Conservation (phyloP, 768 basidiomycete genomes). For the Mycena albidolilacea region DNA sequence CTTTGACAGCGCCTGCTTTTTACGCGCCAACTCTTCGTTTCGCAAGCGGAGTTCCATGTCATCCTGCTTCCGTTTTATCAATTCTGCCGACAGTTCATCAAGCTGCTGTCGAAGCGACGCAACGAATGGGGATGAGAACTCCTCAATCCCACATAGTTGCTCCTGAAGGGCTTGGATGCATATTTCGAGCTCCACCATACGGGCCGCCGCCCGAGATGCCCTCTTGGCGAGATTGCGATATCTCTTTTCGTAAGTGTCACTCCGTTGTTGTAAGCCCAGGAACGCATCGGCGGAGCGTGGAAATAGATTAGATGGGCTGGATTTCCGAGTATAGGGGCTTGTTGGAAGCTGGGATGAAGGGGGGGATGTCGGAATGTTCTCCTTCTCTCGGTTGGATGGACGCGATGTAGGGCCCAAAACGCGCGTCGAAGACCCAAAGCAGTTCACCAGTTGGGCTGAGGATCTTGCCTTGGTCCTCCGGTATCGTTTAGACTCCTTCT, state of each 20-base stretch:
- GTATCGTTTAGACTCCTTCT: not conserved
- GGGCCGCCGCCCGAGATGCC: slow-evolving; percentile 8
- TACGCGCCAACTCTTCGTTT: slow-evolving; percentile 10
- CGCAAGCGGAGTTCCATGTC: not conserved
- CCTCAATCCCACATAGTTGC: slow-evolving; percentile 1
- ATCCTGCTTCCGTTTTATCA: not conserved
- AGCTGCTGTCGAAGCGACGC: slow-evolving; percentile 8
- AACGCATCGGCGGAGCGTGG: slow-evolving; percentile 6
- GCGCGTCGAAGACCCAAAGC: not conserved
- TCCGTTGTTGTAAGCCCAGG: not conserved
- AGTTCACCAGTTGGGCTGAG: slow-evolving; percentile 4
- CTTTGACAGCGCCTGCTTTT: not conserved
- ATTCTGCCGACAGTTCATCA: slow-evolving; percentile 10
- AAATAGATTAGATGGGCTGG: not conserved
- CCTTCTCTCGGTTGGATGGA: not conserved
- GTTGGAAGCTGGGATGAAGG: not conserved
- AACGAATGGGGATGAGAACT: not conserved
- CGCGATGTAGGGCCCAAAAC: not conserved
- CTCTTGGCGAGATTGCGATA: not conserved
- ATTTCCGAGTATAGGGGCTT: slow-evolving; percentile 8
- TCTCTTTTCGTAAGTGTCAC: not conserved
- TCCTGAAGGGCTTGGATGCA: not conserved
- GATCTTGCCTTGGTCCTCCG: not conserved
- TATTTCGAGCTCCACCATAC: not conserved
- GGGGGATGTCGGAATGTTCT: slow-evolving; percentile 6